Evolutionary conservation across 208 protist genomes (phyloP), one percentile per base, ranked within the genome.

Genomic region (Tritrichomonas musculus): DNA sequence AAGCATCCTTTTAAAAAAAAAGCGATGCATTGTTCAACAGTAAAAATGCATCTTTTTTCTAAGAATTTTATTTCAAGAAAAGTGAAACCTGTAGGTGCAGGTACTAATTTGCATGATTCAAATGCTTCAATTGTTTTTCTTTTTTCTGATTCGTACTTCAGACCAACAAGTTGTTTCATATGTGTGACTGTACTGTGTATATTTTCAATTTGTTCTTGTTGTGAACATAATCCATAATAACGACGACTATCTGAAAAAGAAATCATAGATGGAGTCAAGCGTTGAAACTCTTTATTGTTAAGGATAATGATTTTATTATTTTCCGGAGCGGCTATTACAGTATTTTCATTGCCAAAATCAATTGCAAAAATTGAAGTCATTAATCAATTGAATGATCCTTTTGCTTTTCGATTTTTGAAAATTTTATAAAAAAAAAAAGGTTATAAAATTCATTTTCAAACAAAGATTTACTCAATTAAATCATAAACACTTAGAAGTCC

Each of bases 301-400:
- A 94, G 53, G 5, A 94, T 64, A 47, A 92, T 93, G 39, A 94
- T 64, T 22, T 64, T 49, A 17, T 47, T 77, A 11, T 39, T 47
- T 9, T 36, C n/a, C 0, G 94, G 73, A 47, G 82, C 17, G 9
- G 65, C 49, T 30, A 94, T 93, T 0, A 94, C 9, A 72, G 60
- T 94, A 65, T 92, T 92, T 55, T 93, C 47, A 64, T 94, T 93
- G 88, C 94, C 94, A 55, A 94, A 66, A 60, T 94, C 94, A 9
- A 94, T 65, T 20, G 82, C 65, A 65, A 94, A n/a, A 30, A 94
- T 77, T 8, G 94, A 93, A n/a, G 73, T 39, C 73, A 82, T 82
- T 82, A 50, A 47, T 50, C 50, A 82, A 82, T 33, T 82, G 73
- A n/a, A n/a, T n/a, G n/a, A n/a, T n/a, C n/a, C n/a, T n/a, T n/a